Percentiles rank a stretch among this genome's conserved stretches.
Conservation (phyloP, 345 rosid genomes). For the Citrus trifoliata region DNA sequence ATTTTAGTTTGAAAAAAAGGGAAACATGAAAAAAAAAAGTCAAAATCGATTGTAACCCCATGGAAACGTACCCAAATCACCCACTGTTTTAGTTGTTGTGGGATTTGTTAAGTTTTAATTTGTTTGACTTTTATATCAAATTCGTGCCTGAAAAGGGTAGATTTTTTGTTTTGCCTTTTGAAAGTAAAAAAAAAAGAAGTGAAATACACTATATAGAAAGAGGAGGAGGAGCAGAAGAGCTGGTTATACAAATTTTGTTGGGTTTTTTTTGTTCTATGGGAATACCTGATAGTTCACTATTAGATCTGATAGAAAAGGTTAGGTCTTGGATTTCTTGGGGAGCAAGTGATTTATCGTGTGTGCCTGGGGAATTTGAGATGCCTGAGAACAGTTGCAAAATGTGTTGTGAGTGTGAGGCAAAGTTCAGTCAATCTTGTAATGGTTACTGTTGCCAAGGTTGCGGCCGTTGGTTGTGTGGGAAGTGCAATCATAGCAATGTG, state of each 20-base stretch:
- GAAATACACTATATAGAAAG: slow-evolving; percentile 22
- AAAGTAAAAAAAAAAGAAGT: neutral
- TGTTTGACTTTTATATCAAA: slow-evolving; percentile 6
- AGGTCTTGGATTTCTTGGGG: slow-evolving; percentile 74
- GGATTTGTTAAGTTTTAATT: slow-evolving; percentile 20
- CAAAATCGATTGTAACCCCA: slow-evolving; percentile 21
- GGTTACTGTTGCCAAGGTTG: slow-evolving; percentile 64
- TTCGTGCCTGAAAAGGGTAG: slow-evolving; percentile 17
- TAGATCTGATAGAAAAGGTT: slow-evolving; percentile 69
- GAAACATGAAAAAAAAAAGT: slow-evolving; percentile 7
- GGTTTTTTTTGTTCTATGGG: slow-evolving; percentile 59
- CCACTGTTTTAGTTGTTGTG: slow-evolving; percentile 68
- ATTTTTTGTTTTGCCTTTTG: slow-evolving; percentile 10
- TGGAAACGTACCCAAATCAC: slow-evolving; percentile 25
- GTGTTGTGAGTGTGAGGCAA: slow-evolving; percentile 50
- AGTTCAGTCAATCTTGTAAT: slow-evolving; percentile 23
- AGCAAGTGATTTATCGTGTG: slow-evolving; percentile 46
- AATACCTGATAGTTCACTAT: slow-evolving; percentile 62
- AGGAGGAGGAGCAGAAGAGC: slow-evolving; percentile 12
- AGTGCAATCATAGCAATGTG: slow-evolving; percentile 30
- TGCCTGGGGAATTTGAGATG: slow-evolving; percentile 42
- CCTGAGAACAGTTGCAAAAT: slow-evolving; percentile 34
- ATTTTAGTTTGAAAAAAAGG: neutral
- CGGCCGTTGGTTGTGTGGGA: slow-evolving; percentile 54
- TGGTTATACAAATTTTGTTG: slow-evolving; percentile 28